These are phyloP conservation scores for Hypoxylon sp. DNA, from an alignment of 2,329 filamentous ascomycete species.

Conservation along the genomic window DNA sequence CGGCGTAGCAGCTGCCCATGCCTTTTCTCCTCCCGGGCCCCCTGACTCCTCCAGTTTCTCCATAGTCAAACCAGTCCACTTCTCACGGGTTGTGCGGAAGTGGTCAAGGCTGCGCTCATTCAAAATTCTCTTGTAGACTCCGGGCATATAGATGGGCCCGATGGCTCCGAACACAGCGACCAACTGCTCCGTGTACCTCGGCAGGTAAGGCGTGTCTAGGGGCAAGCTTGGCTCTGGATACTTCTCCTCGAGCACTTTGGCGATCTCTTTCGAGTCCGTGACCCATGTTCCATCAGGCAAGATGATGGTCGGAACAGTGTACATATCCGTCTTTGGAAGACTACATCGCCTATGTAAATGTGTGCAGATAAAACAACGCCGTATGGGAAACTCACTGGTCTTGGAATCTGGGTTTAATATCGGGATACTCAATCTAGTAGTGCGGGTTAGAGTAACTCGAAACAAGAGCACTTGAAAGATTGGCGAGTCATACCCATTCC, in stretches of 20 bases:
- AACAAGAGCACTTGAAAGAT: neutral
- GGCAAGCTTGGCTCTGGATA: conserved; percentile 72
- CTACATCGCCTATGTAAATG: conserved; percentile 55
- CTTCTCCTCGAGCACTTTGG: conserved; percentile 68
- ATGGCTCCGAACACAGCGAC: conserved; percentile 54
- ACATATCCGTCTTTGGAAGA: conserved; percentile 58
- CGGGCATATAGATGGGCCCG: conserved; percentile 61
- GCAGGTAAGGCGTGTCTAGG: conserved; percentile 67
- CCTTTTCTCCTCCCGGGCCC: conserved; percentile 61
- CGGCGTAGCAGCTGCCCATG: conserved; percentile 62
- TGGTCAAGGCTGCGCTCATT: conserved; percentile 66
- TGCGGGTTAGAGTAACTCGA: conserved; percentile 7
- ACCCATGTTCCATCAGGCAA: conserved; percentile 68
- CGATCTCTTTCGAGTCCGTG: conserved; percentile 76
- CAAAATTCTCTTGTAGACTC: conserved; percentile 67
- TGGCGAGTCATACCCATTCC: conserved; percentile 66
- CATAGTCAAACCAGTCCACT: conserved; percentile 67
- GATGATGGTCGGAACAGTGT: conserved; percentile 56
- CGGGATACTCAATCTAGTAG: conserved; percentile 72
- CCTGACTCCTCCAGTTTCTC: conserved; percentile 61
- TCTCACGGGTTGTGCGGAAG: conserved; percentile 68
- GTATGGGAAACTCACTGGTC: conserved; percentile 61
- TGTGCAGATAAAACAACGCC: neutral
- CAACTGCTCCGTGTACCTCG: conserved; percentile 62
- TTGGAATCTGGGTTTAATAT: conserved; percentile 70